phyloP scores from a whole-genome alignment of 2,329 filamentous ascomycete genomes.

The Aspergillus sp. region DNA sequence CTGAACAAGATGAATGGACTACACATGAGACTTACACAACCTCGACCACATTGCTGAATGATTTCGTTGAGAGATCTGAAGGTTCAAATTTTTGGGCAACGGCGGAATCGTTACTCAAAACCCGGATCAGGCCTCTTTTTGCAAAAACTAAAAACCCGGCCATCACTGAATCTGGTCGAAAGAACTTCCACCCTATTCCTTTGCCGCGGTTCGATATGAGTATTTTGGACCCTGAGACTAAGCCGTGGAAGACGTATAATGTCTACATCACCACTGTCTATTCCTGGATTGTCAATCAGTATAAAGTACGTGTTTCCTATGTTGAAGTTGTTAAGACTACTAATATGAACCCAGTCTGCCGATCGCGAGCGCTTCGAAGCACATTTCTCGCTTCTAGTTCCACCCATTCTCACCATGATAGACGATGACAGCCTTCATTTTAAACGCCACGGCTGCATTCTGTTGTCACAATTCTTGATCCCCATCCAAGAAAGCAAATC shows the following conservation, averaged over 20 bases:
- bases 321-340: neutral
- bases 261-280: conserved; percentile 37
- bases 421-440: conserved; percentile 40
- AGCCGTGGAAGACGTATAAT: conserved; percentile 40
- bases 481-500: conserved; percentile 36
- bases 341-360: conserved; percentile 20
- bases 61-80: conserved; percentile 1
- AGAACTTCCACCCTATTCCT: conserved; percentile 42
- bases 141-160: conserved; percentile 41
- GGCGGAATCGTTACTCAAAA: conserved; percentile 20
- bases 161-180: conserved; percentile 45
- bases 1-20: conserved; percentile 36
- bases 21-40: conserved; percentile 22
- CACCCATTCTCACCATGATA: conserved; percentile 44
- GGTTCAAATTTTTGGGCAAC: conserved; percentile 15
- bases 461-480: conserved; percentile 36
- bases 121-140: conserved; percentile 43
- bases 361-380: conserved; percentile 35
- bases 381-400: conserved; percentile 46
- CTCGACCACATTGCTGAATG: conserved; percentile 20
- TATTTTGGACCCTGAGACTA: conserved; percentile 35
- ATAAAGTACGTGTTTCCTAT: conserved; percentile 30
- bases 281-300: conserved; percentile 36
- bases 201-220: conserved; percentile 37
- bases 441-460: conserved; percentile 40